These are phyloP conservation scores for Elongisporangium anandrum DNA, from an alignment of 352 stramenopile genomes.

Conservation along the genomic window DNA sequence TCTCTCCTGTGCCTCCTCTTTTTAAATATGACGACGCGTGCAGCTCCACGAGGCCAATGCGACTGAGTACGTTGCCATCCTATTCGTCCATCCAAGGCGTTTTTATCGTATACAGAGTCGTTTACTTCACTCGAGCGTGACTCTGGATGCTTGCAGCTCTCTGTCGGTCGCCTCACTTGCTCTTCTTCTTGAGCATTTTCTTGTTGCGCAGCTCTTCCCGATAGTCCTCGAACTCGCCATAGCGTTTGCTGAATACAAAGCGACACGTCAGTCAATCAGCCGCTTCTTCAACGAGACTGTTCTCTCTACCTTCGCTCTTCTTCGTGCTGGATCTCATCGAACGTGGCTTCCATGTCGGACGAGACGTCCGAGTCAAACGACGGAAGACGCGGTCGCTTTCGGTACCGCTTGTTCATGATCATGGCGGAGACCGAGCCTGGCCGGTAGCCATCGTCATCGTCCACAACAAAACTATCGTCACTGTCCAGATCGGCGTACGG, in stretches of 20 bases:
- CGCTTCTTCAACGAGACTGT: too few relatives aligned
- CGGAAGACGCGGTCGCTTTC: conserved; percentile 49
- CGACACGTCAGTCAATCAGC: background rate
- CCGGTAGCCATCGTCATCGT: conserved; percentile 70
- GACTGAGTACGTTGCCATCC: background rate
- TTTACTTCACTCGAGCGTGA: background rate
- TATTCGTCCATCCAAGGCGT: background rate
- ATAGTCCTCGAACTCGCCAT: conserved; percentile 83
- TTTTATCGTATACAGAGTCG: background rate
- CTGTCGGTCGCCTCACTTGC: conserved; percentile 27
- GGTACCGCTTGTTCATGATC: conserved; percentile 52
- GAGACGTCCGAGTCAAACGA: conserved; percentile 79
- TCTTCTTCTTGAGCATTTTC: conserved; percentile 77
- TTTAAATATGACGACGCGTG: conserved; percentile 2
- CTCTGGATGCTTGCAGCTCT: conserved; percentile 1
- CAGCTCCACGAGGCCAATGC: background rate
- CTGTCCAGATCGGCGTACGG: conserved; percentile 83
- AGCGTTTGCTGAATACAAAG: conserved; percentile 37
- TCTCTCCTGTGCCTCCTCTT: background rate
- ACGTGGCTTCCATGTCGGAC: conserved; percentile 83
- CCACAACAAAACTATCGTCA: conserved; percentile 86
- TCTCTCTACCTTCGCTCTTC: conserved; percentile 83
- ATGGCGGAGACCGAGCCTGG: conserved; percentile 75
- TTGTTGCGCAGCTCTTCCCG: conserved; percentile 82
- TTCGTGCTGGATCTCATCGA: conserved; percentile 83